Evolutionary conservation across 176 grass and related monocot genomes (phyloP).

Genomic region (Musa troglodytarum): DNA sequence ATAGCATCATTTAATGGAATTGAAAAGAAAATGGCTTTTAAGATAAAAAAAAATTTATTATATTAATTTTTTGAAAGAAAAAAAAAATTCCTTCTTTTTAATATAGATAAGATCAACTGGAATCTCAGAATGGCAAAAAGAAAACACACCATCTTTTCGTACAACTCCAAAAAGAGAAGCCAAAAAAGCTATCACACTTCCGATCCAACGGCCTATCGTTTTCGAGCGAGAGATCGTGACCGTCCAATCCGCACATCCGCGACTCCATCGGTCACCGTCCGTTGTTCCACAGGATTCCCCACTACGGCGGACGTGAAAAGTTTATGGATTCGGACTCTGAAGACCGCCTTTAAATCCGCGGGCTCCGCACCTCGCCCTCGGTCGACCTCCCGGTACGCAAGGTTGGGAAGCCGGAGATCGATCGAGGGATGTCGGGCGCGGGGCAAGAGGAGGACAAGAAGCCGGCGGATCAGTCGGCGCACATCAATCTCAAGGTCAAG

Average conservation of each 20-base stretch:
- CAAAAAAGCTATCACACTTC: not conserved
- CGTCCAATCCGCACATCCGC: not conserved
- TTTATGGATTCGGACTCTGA: conserved; percentile 1
- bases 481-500: conserved; percentile 8
- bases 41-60: no score
- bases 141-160: no score
- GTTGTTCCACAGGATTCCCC: not conserved
- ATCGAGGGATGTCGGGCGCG: not conserved
- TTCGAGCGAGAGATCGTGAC: not conserved
- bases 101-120: not conserved
- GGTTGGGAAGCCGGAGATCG: not conserved
- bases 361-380: not conserved
- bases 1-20: no score
- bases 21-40: no score
- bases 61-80: no score
- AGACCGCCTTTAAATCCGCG: not conserved
- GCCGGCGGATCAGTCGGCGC: conserved; percentile 2
- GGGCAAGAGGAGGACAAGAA: conserved; percentile 9
- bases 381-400: not conserved
- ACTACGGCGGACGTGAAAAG: not conserved
- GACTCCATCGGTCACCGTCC: not conserved
- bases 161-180: no score
- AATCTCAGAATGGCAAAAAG: not conserved
- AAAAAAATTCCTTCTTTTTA: no score
- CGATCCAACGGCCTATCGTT: not conserved